Base-by-base conservation (phyloP, 116 monocot species). In the Phalaenopsis hybrid region DNA sequence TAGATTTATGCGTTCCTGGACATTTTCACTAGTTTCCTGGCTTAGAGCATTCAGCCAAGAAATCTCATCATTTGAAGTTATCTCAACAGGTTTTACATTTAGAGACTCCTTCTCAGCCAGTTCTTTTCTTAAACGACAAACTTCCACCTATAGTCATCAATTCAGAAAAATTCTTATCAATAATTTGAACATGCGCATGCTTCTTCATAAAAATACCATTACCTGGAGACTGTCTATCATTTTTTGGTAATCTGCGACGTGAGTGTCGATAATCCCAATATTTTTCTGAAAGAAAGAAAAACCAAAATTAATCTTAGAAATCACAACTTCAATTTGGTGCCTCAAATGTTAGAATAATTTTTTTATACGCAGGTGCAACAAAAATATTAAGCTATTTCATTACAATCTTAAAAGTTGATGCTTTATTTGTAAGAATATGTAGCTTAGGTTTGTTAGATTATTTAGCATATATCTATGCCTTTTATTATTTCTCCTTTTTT, bases 141-240 rank as follows among this genome's bases (percentile, higher is more conserved):
- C 98, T 81, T 98, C 95, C 86, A 88, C 87, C 98, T 98, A 83
- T 74, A 86, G 11, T 77, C 80, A 50, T 58, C 46, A 81, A 48
- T 76, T 77, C 45, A 58, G 5, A 10, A 58, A 17, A 50, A 2
- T n/a, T 43, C 5, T 50, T 9, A 77, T 44, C 9, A 49, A 49
- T 46, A 82, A 43, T 73, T 69, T 17, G 4, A 16, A 16, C 31
- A 50, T 16, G 75, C 44, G n/a, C 23, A 81, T 81, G 75, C 21
- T 74, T 74, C 16, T 70, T 44, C 31, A 75, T 75, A 34, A 37
- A 46, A 74, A 11, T 52, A 17, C 6, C 43, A 59, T 79, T 81
- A 98, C 98, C 90, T 98, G 95, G 73, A 98, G 98, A 82, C 85
- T 95, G 59, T 93, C 93, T 79, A 98, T 98, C 93, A 98, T 90